Base-by-base conservation (phyloP, 345 rosid species). In the Schrenkiella parvula region DNA sequence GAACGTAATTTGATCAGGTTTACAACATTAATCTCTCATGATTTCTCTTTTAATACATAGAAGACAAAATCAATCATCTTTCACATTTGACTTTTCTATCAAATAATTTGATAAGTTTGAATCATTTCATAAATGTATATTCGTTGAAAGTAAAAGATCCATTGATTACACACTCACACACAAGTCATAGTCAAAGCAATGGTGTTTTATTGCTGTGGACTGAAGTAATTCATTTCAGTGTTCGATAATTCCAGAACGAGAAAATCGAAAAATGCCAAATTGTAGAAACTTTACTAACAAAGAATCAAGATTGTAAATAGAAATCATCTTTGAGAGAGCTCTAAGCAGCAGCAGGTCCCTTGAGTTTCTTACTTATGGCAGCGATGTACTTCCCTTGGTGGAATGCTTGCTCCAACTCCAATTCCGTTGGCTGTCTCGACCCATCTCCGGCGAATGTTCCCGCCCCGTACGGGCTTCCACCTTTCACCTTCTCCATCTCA, bases 321-420 rank as follows among this genome's bases (percentile, higher is more conserved):
- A 42, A 26, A 10, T 48, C 25, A 54, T 65, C 29, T 57, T 35
- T 37, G 15, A 38, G 68, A 59, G 29, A 57, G 62, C 15, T 75
- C 70, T 76, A 75, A 28, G 69, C 62, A 70, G 66, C 61, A 63
- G 84, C 76, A 68, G 78, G 63, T 74, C 82, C 89, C 84, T 93
- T 87, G 69, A 93, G 89, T 81, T 93, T 90, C 90, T 90, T 93
- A 44, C 88, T 55, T 46, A 90, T 87, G 73, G 84, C 76, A 1
- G 98, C 90, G 4, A 93, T 82, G 86, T 89, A 86, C 80, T 93
- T 89, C 41, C 98, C 98, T 82, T 93, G 97, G 82, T 90, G 98
- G 75, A 93, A 89, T 77, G 96, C 97, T 66, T 88, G 97, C 67
- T 79, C 82, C 77, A 93, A 64, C 83, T 90, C 97, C 5, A 93